Percentiles rank a stretch among this genome's conserved stretches.
phyloP scores from a whole-genome alignment of 2,329 filamentous ascomycete genomes.

The Ascochyta clinopodiicola region DNA sequence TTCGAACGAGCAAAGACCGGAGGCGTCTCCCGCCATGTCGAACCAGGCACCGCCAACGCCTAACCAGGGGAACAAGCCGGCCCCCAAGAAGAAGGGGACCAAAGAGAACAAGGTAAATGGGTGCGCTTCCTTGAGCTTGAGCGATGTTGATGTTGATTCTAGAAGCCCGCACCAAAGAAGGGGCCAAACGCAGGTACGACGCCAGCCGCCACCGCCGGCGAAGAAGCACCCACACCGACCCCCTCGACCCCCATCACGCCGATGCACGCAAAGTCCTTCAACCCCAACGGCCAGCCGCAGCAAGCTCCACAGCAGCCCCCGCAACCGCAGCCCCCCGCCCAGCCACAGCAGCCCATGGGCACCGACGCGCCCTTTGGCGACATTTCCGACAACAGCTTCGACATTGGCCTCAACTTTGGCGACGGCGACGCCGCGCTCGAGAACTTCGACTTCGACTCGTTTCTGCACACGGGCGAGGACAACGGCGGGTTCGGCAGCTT shows the following conservation, averaged over 20 bases:
- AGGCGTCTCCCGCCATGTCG: conserved; percentile 56
- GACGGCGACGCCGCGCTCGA: conserved; percentile 68
- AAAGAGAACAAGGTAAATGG: conserved; percentile 71
- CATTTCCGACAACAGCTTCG: conserved; percentile 49
- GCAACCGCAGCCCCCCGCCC: conserved; percentile 43
- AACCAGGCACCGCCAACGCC: conserved; percentile 74
- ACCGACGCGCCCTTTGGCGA: conserved; percentile 50
- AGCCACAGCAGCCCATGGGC: conserved; percentile 46
- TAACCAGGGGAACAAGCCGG: conserved; percentile 73
- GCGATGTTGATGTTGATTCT: conserved; percentile 46
- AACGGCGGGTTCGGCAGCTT: conserved; percentile 46
- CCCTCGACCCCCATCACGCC: conserved; percentile 58
- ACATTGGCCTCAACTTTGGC: conserved; percentile 54
- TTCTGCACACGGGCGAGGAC: conserved; percentile 64
- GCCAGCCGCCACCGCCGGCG: conserved; percentile 51
- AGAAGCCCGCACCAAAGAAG: conserved; percentile 51
- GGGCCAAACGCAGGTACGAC: conserved; percentile 49
- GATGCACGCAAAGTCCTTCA: conserved; percentile 50
- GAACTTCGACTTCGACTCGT: conserved; percentile 72
- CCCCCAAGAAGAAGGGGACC: conserved; percentile 78
- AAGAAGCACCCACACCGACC: conserved; percentile 57
- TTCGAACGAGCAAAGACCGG: conserved; percentile 51
- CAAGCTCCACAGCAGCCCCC: conserved; percentile 28
- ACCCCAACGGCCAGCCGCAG: conserved; percentile 43
- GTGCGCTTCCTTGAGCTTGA: conserved; percentile 31